Evolutionary conservation across 176 grass and related monocot species (phyloP).

Genomic region (Alloteropsis semialata): DNA sequence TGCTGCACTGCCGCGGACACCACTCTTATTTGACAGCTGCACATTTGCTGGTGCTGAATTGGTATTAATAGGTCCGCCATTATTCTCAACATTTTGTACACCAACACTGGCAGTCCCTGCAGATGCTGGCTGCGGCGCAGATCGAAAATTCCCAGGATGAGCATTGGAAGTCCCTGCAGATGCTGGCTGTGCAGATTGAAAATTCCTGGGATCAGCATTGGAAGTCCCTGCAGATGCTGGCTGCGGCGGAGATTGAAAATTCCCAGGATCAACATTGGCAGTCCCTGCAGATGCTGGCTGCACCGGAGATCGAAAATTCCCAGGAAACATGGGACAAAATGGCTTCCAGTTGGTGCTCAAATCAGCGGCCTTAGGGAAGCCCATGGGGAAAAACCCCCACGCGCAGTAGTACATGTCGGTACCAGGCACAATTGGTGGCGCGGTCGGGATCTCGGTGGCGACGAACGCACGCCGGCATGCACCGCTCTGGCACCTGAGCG

Average conservation of each 20-base stretch:
- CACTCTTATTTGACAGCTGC: background rate
- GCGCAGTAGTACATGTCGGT: constrained; percentile 88
- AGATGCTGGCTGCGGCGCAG: constrained; percentile 23
- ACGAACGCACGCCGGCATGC: constrained; percentile 59
- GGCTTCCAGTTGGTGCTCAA: constrained; percentile 77
- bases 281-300: constrained; percentile 32
- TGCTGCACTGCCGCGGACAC: background rate
- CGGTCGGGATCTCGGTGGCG: constrained; percentile 61
- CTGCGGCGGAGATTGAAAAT: background rate
- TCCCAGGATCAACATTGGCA: background rate
- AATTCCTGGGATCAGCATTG: background rate
- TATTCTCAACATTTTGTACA: constrained; percentile 19
- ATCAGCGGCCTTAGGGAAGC: constrained; percentile 66
- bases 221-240: constrained; percentile 24
- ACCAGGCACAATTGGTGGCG: constrained; percentile 78
- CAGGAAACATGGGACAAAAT: constrained; percentile 58
- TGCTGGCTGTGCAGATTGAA: constrained; percentile 15
- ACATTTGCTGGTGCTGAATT: constrained; percentile 28
- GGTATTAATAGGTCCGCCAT: background rate
- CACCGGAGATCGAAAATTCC: constrained; percentile 15
- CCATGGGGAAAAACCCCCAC: constrained; percentile 91
- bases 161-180: constrained; percentile 9
- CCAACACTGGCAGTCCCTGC: background rate
- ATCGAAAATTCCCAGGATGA: background rate
- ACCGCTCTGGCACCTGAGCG: constrained; percentile 69